These are phyloP conservation scores for Aspergillus quadricinctus DNA, from an alignment of 2,329 filamentous ascomycete species.

Conservation along the genomic window DNA sequence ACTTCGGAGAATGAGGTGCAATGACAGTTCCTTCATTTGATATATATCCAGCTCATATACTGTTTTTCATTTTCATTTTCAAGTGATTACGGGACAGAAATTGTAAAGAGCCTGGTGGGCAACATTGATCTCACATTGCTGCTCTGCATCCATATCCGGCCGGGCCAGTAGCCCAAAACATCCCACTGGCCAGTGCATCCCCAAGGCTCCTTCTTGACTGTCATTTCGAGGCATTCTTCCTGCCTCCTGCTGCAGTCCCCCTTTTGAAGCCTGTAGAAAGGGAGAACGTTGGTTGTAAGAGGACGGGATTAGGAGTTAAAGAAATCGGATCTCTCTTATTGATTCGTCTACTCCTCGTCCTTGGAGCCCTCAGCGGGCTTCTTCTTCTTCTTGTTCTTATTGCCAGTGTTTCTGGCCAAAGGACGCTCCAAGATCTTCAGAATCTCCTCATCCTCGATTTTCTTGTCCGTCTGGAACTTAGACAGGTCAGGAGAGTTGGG, in stretches of 20 bases:
- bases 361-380: slow-evolving; percentile 48
- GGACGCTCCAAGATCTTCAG: slow-evolving; percentile 92
- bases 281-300: background rate
- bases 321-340: slow-evolving; percentile 4
- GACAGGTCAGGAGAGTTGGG: slow-evolving; percentile 71
- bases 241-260: background rate
- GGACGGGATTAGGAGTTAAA: background rate
- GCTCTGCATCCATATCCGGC: background rate
- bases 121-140: slow-evolving; percentile 2
- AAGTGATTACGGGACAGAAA: slow-evolving; percentile 16
- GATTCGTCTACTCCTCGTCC: slow-evolving; percentile 39
- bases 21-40: background rate
- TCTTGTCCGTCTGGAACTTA: slow-evolving; percentile 92
- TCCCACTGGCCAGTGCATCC: background rate
- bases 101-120: slow-evolving; percentile 2
- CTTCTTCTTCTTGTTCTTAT: slow-evolving; percentile 89
- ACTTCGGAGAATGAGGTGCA: background rate
- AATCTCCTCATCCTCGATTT: slow-evolving; percentile 93
- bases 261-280: background rate
- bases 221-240: background rate
- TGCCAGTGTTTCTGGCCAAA: slow-evolving; percentile 56
- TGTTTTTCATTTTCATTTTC: slow-evolving; percentile 11
- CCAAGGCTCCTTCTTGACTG: background rate
- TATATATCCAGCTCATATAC: slow-evolving; percentile 10
- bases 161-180: background rate